phyloP scores from a whole-genome alignment of 352 stramenopile species.

The Pythium periplocum region DNA sequence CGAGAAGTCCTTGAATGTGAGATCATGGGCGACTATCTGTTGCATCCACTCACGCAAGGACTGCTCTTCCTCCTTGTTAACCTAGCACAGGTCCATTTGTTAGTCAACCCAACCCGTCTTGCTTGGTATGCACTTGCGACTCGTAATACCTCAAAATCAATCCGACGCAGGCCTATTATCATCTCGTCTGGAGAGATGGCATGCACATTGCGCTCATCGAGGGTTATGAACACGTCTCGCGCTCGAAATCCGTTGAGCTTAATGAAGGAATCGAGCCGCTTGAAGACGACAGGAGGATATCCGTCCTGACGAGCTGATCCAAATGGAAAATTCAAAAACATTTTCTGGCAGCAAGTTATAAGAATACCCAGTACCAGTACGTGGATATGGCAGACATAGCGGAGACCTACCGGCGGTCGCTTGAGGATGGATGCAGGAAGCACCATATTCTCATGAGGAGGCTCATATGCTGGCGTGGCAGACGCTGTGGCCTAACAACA shows the following conservation, averaged over 20 bases:
- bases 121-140: not conserved
- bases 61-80: conserved; percentile 35
- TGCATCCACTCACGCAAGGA: conserved; percentile 42
- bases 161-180: conserved; percentile 35
- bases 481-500: no score
- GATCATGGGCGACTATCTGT: conserved; percentile 37
- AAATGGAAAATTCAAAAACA: conserved; percentile 8
- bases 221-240: conserved; percentile 37
- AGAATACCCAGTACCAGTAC: no score
- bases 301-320: conserved; percentile 22
- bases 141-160: conserved; percentile 32
- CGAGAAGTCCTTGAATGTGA: conserved; percentile 53
- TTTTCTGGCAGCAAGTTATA: no score
- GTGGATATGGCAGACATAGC: no score
- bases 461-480: no score
- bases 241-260: conserved; percentile 39
- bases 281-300: conserved; percentile 44
- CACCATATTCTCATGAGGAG: no score
- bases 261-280: conserved; percentile 46
- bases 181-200: conserved; percentile 38
- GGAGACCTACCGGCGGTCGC: no score
- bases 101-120: not conserved
- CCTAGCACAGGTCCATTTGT: conserved; percentile 7
- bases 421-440: no score
- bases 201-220: conserved; percentile 38